These are phyloP conservation scores for Stellera chamaejasme DNA, from an alignment of 345 rosid genomes.

Conservation along the genomic window DNA sequence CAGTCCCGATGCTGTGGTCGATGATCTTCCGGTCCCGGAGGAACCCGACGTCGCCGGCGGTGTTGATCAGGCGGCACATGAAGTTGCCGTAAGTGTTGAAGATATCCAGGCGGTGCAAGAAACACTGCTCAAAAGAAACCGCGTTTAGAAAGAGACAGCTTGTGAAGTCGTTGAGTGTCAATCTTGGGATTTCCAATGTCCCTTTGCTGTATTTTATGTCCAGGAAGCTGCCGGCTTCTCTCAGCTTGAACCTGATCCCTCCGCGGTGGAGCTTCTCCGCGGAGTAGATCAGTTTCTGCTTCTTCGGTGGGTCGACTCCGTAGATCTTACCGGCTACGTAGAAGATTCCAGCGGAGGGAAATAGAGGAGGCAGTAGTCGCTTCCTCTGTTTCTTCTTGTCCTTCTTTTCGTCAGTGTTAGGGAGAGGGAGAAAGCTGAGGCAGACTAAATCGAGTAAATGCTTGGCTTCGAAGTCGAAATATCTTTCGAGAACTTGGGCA, in stretches of 20 bases:
- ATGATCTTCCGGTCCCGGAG: slow-evolving; percentile 33
- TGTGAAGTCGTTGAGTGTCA: slow-evolving; percentile 32
- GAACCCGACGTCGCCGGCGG: slow-evolving; percentile 35
- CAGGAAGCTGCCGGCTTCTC: slow-evolving; percentile 29
- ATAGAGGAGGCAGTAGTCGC: background rate
- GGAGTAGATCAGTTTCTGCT: slow-evolving; percentile 24
- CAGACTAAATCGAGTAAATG: slow-evolving; percentile 53
- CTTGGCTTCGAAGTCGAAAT: slow-evolving; percentile 14
- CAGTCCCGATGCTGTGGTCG: slow-evolving; percentile 49
- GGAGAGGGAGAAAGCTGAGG: slow-evolving; percentile 26
- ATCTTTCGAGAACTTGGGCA: slow-evolving; percentile 16
- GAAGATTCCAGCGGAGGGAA: too few species aligned
- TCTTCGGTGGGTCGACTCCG: background rate
- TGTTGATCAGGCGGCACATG: slow-evolving; percentile 45
- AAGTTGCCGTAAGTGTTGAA: slow-evolving; percentile 42
- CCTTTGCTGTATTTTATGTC: slow-evolving; percentile 39
- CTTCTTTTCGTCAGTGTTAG: background rate
- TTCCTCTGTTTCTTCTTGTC: background rate
- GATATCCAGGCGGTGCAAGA: slow-evolving; percentile 31
- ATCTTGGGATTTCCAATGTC: slow-evolving; percentile 34
- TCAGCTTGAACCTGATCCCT: slow-evolving; percentile 28
- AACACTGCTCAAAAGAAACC: slow-evolving; percentile 48
- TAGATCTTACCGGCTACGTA: too few species aligned
- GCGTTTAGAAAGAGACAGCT: slow-evolving; percentile 39
- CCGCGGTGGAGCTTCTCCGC: slow-evolving; percentile 40